Percentiles rank a stretch among this genome's conserved stretches.
Conservation (phyloP, 176 grass and related monocot species). For the Rhynchospora tenuis region DNA sequence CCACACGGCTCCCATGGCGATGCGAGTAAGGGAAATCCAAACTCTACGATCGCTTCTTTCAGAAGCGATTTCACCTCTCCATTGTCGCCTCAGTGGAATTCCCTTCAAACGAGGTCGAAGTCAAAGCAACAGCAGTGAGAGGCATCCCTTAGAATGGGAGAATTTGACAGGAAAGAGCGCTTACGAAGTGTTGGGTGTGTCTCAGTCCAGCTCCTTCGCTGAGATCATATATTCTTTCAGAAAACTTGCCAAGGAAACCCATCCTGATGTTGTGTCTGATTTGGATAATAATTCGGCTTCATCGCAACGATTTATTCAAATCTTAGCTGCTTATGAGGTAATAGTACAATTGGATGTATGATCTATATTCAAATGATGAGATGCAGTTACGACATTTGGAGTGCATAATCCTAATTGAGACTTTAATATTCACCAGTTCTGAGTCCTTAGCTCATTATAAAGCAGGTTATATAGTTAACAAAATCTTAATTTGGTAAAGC, state of each 20-base stretch:
- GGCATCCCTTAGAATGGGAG: constrained; percentile 5
- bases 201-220: constrained; percentile 52
- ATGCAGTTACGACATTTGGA: not conserved
- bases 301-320: constrained; percentile 66
- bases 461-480: not conserved
- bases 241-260: constrained; percentile 85
- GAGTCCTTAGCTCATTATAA: not conserved
- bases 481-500: not conserved
- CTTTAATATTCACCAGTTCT: not conserved
- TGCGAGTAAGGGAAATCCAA: constrained; percentile 36
- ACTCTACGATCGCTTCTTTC: constrained; percentile 30
- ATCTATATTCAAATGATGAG: not conserved
- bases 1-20: constrained; percentile 40
- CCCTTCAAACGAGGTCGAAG: constrained; percentile 6
- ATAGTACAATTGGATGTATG: not conserved
- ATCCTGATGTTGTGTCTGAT: constrained; percentile 59
- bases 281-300: constrained; percentile 11
- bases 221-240: constrained; percentile 92
- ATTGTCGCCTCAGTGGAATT: constrained; percentile 18
- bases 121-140: constrained; percentile 1
- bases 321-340: constrained; percentile 90
- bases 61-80: constrained; percentile 7
- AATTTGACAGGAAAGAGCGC: constrained; percentile 56
- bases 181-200: constrained; percentile 82
- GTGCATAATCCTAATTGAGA: not conserved